Conservation (phyloP, 1,284 basidiomycete genomes). For the Boletellus deceptivus region DNA sequence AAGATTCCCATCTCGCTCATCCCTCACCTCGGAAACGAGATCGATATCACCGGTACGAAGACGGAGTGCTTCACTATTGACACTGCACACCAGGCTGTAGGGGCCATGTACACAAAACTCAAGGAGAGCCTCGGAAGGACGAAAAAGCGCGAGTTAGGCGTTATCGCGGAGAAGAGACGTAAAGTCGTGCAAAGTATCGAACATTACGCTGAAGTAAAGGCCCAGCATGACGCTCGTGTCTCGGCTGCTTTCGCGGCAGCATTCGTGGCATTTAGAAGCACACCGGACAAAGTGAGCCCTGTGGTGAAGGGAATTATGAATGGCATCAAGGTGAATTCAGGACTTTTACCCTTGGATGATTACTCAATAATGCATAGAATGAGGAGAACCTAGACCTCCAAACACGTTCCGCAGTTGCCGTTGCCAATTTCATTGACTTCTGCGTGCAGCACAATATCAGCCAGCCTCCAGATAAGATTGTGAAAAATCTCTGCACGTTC, state of each 20-base stretch:
- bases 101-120: slow-evolving; percentile 70
- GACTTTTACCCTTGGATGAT: not conserved
- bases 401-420: slow-evolving; percentile 82
- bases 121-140: slow-evolving; percentile 71
- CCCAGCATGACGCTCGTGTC: slow-evolving; percentile 84
- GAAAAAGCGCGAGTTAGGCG: slow-evolving; percentile 74
- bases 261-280: slow-evolving; percentile 80
- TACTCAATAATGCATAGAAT: slow-evolving; percentile 49
- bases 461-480: slow-evolving; percentile 85
- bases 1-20: slow-evolving; percentile 81
- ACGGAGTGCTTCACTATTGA: slow-evolving; percentile 77
- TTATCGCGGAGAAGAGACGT: slow-evolving; percentile 76
- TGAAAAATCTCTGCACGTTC: slow-evolving; percentile 97
- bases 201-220: slow-evolving; percentile 82
- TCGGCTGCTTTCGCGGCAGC: slow-evolving; percentile 89
- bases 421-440: slow-evolving; percentile 87
- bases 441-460: slow-evolving; percentile 68
- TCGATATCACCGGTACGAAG: slow-evolving; percentile 72
- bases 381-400: slow-evolving; percentile 92
- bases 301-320: slow-evolving; percentile 98
- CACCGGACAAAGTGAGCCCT: slow-evolving; percentile 93
- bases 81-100: slow-evolving; percentile 74
- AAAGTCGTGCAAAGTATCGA: slow-evolving; percentile 78
- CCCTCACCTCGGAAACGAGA: slow-evolving; percentile 74
- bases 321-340: slow-evolving; percentile 79